These are phyloP conservation scores for Sonneratia caseolaris DNA, from an alignment of 345 rosid genomes.

Conservation along the genomic window DNA sequence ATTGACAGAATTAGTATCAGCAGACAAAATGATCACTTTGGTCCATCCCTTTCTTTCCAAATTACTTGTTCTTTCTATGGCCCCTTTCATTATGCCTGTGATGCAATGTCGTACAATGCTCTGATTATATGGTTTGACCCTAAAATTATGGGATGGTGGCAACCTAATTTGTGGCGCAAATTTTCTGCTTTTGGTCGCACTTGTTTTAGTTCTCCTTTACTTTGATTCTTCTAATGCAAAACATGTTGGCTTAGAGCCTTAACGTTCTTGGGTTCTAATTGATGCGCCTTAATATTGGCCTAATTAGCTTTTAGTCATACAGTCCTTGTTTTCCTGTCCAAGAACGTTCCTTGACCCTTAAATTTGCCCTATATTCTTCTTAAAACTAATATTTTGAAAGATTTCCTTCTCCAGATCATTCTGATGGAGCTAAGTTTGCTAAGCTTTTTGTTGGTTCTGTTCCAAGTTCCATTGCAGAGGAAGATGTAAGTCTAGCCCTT, in stretches of 20 bases:
- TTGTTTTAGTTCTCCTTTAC: background rate
- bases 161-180: background rate
- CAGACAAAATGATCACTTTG: background rate
- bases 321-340: background rate
- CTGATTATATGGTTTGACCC: background rate
- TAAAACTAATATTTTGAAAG: background rate
- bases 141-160: background rate
- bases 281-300: background rate
- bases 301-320: background rate
- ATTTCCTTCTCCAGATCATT: slow-evolving; percentile 29
- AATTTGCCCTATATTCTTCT: slow-evolving; percentile 1
- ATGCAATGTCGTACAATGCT: background rate
- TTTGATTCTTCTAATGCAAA: too few species aligned
- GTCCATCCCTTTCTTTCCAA: background rate
- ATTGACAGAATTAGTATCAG: background rate
- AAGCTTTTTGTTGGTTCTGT: slow-evolving; percentile 98
- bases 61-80: too few species aligned
- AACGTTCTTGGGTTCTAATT: background rate
- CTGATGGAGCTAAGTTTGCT: slow-evolving; percentile 43
- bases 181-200: background rate
- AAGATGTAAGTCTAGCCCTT: slow-evolving; percentile 55
- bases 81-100: background rate
- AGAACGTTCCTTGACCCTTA: background rate
- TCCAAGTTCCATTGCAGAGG: slow-evolving; percentile 73
- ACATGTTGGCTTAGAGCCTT: too few species aligned